These are phyloP conservation scores for Primulina huaijiensis DNA, from an alignment of 257 asterid genomes.

Conservation along the genomic window DNA sequence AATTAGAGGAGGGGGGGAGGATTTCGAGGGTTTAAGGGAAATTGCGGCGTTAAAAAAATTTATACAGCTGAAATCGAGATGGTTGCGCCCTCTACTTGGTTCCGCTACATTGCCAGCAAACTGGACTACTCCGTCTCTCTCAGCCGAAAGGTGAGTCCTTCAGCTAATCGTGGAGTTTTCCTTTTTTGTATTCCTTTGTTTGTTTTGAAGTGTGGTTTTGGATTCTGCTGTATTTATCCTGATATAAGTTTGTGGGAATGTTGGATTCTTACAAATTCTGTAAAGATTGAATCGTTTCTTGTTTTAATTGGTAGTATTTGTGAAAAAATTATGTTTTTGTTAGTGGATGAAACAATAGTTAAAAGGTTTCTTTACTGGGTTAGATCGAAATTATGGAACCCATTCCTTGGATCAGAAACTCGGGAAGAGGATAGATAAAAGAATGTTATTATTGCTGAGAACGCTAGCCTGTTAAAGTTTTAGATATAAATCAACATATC, in stretches of 20 bases:
- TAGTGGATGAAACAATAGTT: not conserved
- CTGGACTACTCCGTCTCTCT: constrained; percentile 49
- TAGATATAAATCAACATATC: not conserved
- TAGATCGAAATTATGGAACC: not conserved
- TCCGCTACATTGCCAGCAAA: constrained; percentile 55
- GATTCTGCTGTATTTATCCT: not conserved
- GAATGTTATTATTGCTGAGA: too few species aligned
- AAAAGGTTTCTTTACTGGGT: constrained; percentile 8
- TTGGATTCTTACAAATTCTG: not conserved
- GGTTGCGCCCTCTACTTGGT: constrained; percentile 63
- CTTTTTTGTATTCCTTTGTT: not conserved
- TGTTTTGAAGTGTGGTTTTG: not conserved
- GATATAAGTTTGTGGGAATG: constrained; percentile 7
- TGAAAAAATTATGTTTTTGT: not conserved
- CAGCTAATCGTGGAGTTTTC: not conserved
- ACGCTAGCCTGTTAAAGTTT: too few species aligned
- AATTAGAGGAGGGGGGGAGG: not conserved
- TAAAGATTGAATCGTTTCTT: not conserved
- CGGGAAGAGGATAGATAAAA: too few species aligned
- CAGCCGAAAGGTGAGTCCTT: constrained; percentile 44
- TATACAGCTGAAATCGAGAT: constrained; percentile 27
- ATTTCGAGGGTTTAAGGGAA: constrained; percentile 29
- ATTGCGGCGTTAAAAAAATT: not conserved
- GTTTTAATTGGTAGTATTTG: not conserved
- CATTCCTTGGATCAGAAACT: not conserved